phyloP scores from a whole-genome alignment of 768 basidiomycete species.

The Xerocomellus intermedius region DNA sequence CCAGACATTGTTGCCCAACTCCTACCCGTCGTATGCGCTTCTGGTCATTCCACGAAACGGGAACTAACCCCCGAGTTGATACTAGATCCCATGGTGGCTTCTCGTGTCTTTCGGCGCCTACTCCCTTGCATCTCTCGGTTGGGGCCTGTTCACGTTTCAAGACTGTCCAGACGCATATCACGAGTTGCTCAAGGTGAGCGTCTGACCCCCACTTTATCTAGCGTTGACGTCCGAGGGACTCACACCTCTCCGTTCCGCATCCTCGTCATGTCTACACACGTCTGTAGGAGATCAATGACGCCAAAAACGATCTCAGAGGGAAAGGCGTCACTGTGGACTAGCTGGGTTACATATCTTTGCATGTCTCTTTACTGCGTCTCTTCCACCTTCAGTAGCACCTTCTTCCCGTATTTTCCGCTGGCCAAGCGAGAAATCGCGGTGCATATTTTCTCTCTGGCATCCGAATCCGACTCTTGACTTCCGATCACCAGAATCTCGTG shows the following conservation, averaged over 20 bases:
- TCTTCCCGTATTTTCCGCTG: constrained; percentile 46
- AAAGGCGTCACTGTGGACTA: constrained; percentile 63
- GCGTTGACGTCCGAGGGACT: not conserved
- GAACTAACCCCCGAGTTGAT: not conserved
- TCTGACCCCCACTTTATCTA: too few species aligned
- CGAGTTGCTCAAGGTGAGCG: constrained; percentile 55
- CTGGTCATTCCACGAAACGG: not conserved
- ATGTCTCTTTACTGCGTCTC: constrained; percentile 15
- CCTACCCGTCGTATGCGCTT: constrained; percentile 12
- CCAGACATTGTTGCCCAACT: constrained; percentile 1
- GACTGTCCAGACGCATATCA: constrained; percentile 81
- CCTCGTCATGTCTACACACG: not conserved
- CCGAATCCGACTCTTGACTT: constrained; percentile 37
- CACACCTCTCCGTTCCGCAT: not conserved
- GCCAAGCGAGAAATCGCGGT: constrained; percentile 34
- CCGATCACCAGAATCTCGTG: constrained; percentile 65
- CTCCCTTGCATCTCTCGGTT: constrained; percentile 72
- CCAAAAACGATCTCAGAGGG: constrained; percentile 58
- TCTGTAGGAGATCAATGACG: constrained; percentile 57
- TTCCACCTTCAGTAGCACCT: constrained; percentile 44
- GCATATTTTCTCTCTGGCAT: constrained; percentile 34
- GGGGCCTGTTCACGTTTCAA: constrained; percentile 68
- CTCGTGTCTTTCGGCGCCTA: constrained; percentile 79
- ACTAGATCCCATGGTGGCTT: constrained; percentile 79
- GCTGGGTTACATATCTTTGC: not conserved